A percentile compares a stretch with the other conserved stretches of the same genome.
Conservation (phyloP, 345 rosid genomes). For the Rhodamnia argentea region DNA sequence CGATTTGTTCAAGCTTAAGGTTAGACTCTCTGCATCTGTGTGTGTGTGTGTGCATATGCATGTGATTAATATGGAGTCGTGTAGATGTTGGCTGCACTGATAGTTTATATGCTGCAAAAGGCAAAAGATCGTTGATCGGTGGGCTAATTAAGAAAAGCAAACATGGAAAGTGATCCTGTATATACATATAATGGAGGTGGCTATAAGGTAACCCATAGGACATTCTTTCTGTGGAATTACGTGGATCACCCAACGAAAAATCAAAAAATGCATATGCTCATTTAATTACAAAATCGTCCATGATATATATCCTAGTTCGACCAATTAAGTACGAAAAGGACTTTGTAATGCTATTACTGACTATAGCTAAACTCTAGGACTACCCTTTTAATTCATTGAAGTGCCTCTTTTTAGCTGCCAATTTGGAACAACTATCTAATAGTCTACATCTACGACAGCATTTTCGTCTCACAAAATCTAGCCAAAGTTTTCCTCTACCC, state of each 20-base stretch:
- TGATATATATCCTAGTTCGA: rapidly evolving
- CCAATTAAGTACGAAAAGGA: neutral
- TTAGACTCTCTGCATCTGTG: neutral
- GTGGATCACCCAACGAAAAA: neutral
- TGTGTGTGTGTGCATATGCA: too few species aligned
- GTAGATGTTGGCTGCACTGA: neutral
- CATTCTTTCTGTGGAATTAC: too few species aligned
- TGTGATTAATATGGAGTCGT: neutral
- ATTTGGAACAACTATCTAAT: neutral
- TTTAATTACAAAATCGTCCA: neutral
- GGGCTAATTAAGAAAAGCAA: neutral
- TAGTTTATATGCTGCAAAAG: neutral
- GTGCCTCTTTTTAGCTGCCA: neutral
- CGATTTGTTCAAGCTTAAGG: too few species aligned
- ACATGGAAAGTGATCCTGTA: neutral
- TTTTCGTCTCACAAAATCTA: rapidly evolving
- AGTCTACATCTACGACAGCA: neutral
- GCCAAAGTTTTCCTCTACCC: rapidly evolving
- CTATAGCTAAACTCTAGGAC: neutral
- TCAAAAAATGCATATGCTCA: neutral
- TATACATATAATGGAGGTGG: neutral
- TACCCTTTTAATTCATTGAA: neutral
- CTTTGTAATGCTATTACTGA: neutral
- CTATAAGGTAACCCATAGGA: neutral
- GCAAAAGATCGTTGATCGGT: neutral